A percentile compares a stretch with the other conserved stretches of the same genome.
Conservation (phyloP, 2,329 filamentous ascomycete genomes). For the Chrysoporthe deuterocubensis region DNA sequence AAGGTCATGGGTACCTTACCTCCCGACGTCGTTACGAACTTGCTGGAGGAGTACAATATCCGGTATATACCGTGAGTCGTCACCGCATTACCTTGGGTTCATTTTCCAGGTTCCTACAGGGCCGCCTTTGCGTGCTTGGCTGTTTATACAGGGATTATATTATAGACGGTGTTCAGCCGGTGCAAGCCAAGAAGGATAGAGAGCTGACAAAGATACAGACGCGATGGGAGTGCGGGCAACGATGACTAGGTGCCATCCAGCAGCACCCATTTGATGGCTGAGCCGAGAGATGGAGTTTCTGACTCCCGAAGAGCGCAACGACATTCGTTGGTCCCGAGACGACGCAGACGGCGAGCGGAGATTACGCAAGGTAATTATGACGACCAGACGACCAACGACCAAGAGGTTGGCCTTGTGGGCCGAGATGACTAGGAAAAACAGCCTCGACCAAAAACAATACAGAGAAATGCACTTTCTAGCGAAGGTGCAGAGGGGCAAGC, state of each 20-base stretch:
- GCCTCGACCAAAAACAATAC: not conserved
- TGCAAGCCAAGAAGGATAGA: not conserved
- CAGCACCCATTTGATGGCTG: conserved; percentile 25
- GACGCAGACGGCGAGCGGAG: not conserved
- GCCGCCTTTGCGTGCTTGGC: not conserved
- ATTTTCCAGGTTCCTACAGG: not conserved
- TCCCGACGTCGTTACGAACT: conserved; percentile 63
- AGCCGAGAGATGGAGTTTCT: conserved; percentile 12
- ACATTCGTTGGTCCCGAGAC: not conserved
- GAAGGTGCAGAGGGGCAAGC: not conserved
- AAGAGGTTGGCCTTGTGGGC: not conserved
- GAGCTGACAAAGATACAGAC: conserved; percentile 41
- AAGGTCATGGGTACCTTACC: conserved; percentile 86
- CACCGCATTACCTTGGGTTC: too few species aligned
- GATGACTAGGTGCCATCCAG: conserved; percentile 39
- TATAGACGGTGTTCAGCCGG: not conserved
- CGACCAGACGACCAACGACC: not conserved
- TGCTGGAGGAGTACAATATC: conserved; percentile 67
- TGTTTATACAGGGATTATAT: not conserved
- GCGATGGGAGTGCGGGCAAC: conserved; percentile 60
- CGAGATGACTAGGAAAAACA: not conserved
- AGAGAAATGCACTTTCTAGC: not conserved
- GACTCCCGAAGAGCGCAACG: not conserved
- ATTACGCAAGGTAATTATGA: not conserved
- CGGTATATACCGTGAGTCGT: conserved; percentile 67